A percentile compares a stretch with the other conserved stretches of the same genome.
Conservation (phyloP, 208 protist species). For the Crithidia expoeki region DNA sequence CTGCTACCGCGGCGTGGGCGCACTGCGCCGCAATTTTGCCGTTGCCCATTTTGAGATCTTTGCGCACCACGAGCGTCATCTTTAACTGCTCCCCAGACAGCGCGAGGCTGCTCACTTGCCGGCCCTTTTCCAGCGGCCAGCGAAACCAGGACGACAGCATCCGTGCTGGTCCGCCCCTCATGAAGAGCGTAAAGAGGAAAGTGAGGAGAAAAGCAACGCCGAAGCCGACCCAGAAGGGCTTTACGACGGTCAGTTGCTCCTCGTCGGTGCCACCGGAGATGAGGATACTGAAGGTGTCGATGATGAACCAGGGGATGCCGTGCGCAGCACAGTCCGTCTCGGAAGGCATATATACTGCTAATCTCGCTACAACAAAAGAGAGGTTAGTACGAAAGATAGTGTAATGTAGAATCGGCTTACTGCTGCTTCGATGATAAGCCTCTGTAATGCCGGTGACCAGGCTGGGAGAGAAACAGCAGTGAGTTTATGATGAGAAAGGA, state of each 20-base stretch:
- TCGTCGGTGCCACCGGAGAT: background rate
- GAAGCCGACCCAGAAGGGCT: constrained; percentile 21
- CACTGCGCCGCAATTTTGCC: constrained; percentile 97
- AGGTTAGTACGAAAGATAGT: background rate
- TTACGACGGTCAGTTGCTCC: background rate
- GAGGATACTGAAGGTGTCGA: constrained; percentile 7
- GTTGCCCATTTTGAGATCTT: constrained; percentile 94
- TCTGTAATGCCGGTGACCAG: no score
- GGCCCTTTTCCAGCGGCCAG: constrained; percentile 19
- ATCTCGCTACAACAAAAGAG: no score
- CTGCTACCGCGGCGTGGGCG: constrained; percentile 93
- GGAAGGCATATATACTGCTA: constrained; percentile 21
- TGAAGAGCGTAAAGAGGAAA: constrained; percentile 17
- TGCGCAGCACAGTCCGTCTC: constrained; percentile 3
- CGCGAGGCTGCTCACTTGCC: constrained; percentile 22
- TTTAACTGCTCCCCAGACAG: constrained; percentile 68
- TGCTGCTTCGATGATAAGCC: no score
- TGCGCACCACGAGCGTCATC: constrained; percentile 94
- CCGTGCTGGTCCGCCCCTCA: background rate
- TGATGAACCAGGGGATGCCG: background rate
- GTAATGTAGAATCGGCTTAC: no score
- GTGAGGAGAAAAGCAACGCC: constrained; percentile 6
- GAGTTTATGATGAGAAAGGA: no score
- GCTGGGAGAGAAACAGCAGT: no score
- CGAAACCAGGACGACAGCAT: constrained; percentile 10